A percentile compares a stretch with the other conserved stretches of the same genome.
These are phyloP conservation scores for Aphanomyces stellatus DNA, from an alignment of 352 stramenopile genomes.

Conservation along the genomic window DNA sequence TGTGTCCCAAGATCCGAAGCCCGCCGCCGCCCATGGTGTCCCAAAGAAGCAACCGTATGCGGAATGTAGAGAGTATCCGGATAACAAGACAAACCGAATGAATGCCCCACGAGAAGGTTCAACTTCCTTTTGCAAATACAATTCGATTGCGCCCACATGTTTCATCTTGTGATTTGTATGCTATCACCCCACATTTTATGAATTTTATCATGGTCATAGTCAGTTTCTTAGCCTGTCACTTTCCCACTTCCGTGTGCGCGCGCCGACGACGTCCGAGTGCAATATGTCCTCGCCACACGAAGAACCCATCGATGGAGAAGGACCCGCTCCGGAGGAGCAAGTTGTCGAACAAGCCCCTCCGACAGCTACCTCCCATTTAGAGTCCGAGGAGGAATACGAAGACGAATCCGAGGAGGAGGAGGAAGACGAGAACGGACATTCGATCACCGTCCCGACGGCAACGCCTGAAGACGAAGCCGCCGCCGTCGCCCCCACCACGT, in stretches of 20 bases:
- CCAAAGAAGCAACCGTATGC: neutral
- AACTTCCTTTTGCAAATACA: neutral
- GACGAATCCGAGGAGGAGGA: neutral
- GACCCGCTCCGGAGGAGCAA: neutral
- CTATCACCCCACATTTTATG: neutral
- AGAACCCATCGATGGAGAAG: neutral
- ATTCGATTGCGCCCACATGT: neutral
- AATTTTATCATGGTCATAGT: neutral
- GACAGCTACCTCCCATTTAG: neutral
- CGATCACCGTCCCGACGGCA: neutral
- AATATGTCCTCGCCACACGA: neutral
- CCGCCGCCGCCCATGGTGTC: conserved; percentile 49
- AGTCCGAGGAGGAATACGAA: conserved; percentile 4
- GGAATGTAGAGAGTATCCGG: neutral
- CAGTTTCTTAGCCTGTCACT: neutral
- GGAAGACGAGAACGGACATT: neutral
- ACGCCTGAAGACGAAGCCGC: neutral
- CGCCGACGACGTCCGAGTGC: neutral
- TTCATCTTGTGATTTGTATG: conserved; percentile 3
- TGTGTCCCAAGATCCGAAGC: conserved; percentile 58
- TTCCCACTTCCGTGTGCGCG: neutral
- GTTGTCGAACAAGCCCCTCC: neutral
- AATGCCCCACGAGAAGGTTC: neutral
- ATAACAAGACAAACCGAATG: neutral
- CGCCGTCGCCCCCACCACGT: neutral